Evolutionary conservation across 129 eudicot genomes (phyloP).

Genomic region (Helianthus annuus): HanXRQr2.0-SUNRISE NC_035446.2:83717335-83717834

Average conservation of each 20-base stretch:
- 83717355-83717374: conserved; percentile 12
- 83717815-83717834: no score
- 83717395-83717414: conserved; percentile 22
- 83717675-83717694: not conserved
- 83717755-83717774: no score
- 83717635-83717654: not conserved
- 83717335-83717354: conserved; percentile 32
- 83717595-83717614: not conserved
- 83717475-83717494: not conserved
- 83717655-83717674: not conserved
- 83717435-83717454: not conserved
- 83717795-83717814: no score
- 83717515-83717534: not conserved
- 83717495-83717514: not conserved
- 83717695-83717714: not conserved
- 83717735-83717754: not conserved
- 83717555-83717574: not conserved
- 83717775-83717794: not conserved
- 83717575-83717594: no score
- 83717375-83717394: conserved; percentile 12
- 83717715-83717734: not conserved
- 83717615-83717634: not conserved
- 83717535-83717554: not conserved
- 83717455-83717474: not conserved
- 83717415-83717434: conserved; percentile 36